A percentile compares a stretch with the other conserved stretches of the same genome.
Conservation (phyloP, 2,329 filamentous ascomycete species). For the Fusarium humuli region DNA sequence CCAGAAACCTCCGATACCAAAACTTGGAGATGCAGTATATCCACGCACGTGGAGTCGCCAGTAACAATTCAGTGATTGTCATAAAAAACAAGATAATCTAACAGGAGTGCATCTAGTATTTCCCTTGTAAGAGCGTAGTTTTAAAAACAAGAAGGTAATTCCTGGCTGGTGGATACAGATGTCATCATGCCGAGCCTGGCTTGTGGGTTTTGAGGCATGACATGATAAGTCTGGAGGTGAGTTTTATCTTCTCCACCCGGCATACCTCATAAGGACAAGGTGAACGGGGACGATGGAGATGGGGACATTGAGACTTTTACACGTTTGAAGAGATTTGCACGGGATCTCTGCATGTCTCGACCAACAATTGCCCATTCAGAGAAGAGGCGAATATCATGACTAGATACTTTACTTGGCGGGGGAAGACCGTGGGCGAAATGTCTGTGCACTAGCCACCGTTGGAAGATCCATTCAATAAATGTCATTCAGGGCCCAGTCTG, state of each 20-base stretch:
- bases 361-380: background rate
- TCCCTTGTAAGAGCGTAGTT: background rate
- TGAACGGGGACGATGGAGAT: slow-evolving; percentile 3
- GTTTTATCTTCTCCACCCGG: slow-evolving; percentile 9
- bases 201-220: slow-evolving; percentile 21
- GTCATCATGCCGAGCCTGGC: slow-evolving; percentile 7
- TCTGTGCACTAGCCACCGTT: background rate
- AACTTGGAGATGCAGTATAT: background rate
- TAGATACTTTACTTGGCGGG: background rate
- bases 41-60: background rate
- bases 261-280: slow-evolving; percentile 14
- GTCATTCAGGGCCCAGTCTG: slow-evolving; percentile 10
- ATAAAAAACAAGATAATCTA: background rate
- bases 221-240: slow-evolving; percentile 15
- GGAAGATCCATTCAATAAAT: background rate
- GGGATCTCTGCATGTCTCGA: slow-evolving; percentile 1
- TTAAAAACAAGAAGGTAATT: slow-evolving; percentile 6
- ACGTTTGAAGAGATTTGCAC: slow-evolving; percentile 3
- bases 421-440: background rate
- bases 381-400: background rate
- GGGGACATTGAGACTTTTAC: background rate
- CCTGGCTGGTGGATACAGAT: slow-evolving; percentile 23
- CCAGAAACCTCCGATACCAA: background rate
- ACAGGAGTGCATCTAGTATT: background rate
- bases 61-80: background rate